Evolutionary conservation across 164 flowering plant genomes (phyloP), one percentile per base, ranked within the genome.

Genomic region (Echeveria elegans): DNA sequence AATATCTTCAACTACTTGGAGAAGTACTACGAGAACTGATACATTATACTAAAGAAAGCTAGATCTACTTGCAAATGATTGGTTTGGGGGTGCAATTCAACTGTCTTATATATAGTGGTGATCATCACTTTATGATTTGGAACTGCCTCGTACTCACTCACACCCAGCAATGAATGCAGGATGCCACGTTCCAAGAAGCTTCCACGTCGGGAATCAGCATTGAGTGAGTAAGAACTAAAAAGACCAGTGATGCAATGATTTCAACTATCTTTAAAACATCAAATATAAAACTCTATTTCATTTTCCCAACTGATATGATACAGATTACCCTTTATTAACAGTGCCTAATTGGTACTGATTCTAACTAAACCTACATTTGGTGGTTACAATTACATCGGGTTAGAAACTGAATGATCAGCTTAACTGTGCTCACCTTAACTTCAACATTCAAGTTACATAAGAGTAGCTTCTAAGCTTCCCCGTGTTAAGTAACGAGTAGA

Each of bases 11-110:
- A 56, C 61, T 56, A 18, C 18, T 28, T 11, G 7, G 19, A 11
- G 18, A 56, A 56, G 32, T 56, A 28, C 29, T 28, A 28, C 6
- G 18, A 26, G 32, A 56, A 11, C 60, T 53, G 60, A 8, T 24
- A 26, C 31, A 53, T 26, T 53, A 53, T 52, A 53, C 60, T 53
- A 53, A 9, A 28, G 31, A 53, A 28, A 24, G 26, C 60, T 53
- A 28, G 31, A 26, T 53, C 60, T 21, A 50, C 60, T 52, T n/a
- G 56, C 60, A 53, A 53, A 11, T 53, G 60, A 26, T 50, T 50
- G 23, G 26, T 50, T n/a, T 50, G 21, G 28, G 56, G 26, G 56
- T 50, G 56, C 14, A 23, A 26, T 14, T 53, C 60, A 53, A 11
- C 60, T 5, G 31, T 24, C 60, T 26, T 53, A 15, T 24, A 53